Percentiles rank a stretch among this genome's conserved stretches.
These are phyloP conservation scores for Bruguiera hainesii DNA, from an alignment of 441 rosid genomes.

Conservation along the genomic window DNA sequence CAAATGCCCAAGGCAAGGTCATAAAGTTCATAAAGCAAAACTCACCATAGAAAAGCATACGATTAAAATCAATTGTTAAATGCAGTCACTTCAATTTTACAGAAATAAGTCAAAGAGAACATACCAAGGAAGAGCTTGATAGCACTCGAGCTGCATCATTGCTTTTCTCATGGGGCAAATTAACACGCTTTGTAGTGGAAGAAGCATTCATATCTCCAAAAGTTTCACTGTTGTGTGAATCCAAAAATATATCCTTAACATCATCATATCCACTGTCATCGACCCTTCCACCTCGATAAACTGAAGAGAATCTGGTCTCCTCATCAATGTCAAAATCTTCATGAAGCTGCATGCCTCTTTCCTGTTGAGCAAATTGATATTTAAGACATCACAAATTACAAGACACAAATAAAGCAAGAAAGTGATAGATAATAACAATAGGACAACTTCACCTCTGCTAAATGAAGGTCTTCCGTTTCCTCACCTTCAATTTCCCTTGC, in stretches of 20 bases:
- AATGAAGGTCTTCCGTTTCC: slow-evolving; percentile 81
- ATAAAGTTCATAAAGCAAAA: no score
- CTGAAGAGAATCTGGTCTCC: slow-evolving; percentile 87
- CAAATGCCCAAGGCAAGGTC: no score
- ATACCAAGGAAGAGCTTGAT: slow-evolving; percentile 60
- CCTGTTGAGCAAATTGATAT: slow-evolving; percentile 48
- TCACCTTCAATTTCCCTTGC: slow-evolving; percentile 96
- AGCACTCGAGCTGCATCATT: slow-evolving; percentile 35
- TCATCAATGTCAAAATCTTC: slow-evolving; percentile 69
- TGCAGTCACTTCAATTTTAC: background rate
- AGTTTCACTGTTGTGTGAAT: slow-evolving; percentile 55
- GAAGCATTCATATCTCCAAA: slow-evolving; percentile 58
- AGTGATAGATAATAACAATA: slow-evolving; percentile 11
- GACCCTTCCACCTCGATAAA: slow-evolving; percentile 41
- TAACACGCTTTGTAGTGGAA: slow-evolving; percentile 32
- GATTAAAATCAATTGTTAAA: background rate
- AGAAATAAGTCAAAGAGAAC: slow-evolving; percentile 12
- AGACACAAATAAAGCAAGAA: slow-evolving; percentile 7
- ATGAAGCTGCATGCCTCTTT: slow-evolving; percentile 67
- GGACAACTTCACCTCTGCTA: slow-evolving; percentile 64
- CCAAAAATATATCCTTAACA: slow-evolving; percentile 59
- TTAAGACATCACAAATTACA: slow-evolving; percentile 9
- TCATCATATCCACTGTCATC: slow-evolving; percentile 88
- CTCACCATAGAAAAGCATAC: background rate
- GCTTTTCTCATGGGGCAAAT: slow-evolving; percentile 41